Percentiles rank a stretch among this genome's conserved stretches.
phyloP scores from a whole-genome alignment of 768 basidiomycete species.

The Asterophora parasitica region DNA sequence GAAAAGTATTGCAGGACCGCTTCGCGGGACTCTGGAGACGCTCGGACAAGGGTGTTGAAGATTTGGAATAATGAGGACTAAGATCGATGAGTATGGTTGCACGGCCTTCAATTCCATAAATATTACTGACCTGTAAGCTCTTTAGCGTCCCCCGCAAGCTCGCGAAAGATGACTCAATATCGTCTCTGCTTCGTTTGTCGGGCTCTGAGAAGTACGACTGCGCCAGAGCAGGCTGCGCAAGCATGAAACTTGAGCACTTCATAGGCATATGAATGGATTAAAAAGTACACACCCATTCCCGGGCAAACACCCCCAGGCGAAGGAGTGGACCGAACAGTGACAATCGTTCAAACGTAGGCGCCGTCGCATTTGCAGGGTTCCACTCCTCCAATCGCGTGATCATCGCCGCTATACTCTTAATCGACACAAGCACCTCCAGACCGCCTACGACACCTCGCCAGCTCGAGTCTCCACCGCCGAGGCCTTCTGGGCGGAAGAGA shows the following conservation, averaged over 20 bases:
- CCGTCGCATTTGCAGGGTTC: constrained; percentile 58
- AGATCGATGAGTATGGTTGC: not conserved
- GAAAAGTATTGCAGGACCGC: constrained; percentile 81
- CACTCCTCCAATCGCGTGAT: constrained; percentile 72
- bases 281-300: constrained; percentile 72
- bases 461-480: constrained; percentile 65
- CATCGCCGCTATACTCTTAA: constrained; percentile 82
- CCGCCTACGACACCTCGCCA: constrained; percentile 89
- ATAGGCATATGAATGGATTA: not conserved
- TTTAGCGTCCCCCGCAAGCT: constrained; percentile 85
- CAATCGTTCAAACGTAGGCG: constrained; percentile 54
- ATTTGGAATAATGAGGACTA: constrained; percentile 74
- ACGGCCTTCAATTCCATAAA: not conserved
- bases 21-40: constrained; percentile 74
- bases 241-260: constrained; percentile 5
- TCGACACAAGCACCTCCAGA: constrained; percentile 70
- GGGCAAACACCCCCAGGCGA: constrained; percentile 79
- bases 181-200: constrained; percentile 64
- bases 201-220: constrained; percentile 83
- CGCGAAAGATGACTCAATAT: constrained; percentile 77
- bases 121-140: constrained; percentile 61
- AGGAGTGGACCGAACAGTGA: constrained; percentile 83
- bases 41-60: constrained; percentile 84
- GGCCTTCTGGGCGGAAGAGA: constrained; percentile 60
- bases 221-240: constrained; percentile 63